phyloP scores from a whole-genome alignment of 192 early-diverging fungal species.

The Rhizoclosmatium sp. region DNA sequence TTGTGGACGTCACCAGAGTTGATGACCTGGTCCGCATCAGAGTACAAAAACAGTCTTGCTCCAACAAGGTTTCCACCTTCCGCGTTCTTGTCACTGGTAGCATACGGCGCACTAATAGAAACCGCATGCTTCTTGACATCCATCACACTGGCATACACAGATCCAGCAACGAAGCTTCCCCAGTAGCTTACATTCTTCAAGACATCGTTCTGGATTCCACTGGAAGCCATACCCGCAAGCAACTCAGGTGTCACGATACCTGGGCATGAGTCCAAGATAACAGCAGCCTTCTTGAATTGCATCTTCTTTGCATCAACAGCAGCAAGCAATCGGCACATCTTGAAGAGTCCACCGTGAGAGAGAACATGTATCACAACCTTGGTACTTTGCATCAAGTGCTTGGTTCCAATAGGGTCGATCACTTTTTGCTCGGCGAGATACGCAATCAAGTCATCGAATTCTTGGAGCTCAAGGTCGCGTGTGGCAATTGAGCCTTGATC shows the following conservation, averaged over 20 bases:
- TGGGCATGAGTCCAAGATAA: background rate
- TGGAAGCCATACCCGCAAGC: background rate
- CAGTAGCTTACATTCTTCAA: background rate
- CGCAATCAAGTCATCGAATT: background rate
- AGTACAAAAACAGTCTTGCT: conserved; percentile 14
- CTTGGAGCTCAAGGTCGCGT: too few relatives aligned
- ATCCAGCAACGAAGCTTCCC: background rate
- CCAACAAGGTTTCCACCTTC: background rate
- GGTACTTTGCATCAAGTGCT: background rate
- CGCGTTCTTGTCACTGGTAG: background rate
- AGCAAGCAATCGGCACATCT: background rate
- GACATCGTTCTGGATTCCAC: background rate
- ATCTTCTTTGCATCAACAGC: background rate
- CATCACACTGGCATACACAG: background rate
- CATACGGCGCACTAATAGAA: background rate
- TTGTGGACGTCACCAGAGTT: background rate
- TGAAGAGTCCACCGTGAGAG: background rate
- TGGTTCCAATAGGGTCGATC: background rate
- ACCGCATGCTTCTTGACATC: background rate
- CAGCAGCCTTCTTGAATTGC: background rate
- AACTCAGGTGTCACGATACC: background rate
- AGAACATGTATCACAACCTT: background rate
- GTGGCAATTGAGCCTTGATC: too few relatives aligned
- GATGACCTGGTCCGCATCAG: background rate
- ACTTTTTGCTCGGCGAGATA: background rate